Evolutionary conservation across 257 asterid species (phyloP), one percentile per base, ranked within the genome.

Genomic region (Echium plantagineum): DNA sequence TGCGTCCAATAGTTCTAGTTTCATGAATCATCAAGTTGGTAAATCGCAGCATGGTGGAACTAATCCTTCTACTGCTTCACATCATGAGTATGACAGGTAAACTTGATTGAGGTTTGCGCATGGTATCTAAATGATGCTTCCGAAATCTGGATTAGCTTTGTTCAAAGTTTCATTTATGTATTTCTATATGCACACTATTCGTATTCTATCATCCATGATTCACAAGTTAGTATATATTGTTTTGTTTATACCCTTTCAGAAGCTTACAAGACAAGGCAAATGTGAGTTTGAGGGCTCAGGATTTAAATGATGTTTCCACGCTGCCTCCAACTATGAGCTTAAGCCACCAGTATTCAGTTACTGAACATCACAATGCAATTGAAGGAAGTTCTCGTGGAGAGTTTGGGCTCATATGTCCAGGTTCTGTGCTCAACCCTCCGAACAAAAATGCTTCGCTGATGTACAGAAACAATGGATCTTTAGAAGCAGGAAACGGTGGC

Each of bases 401-500:
- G n/a, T 90, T 90, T 7, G 98, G 98, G 55, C 60, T 74, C 48
- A 95, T 87, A 20, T 83, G 79, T 75, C 81, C 90, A 0, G 94
- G 83, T 58, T 85, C 96, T 0, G 66, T 90, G 57, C 83, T 90
- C 74, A 90, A 90, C 71, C 98, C 98, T 3, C 54, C 83, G 35
- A 62, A 79, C 69, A 77, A 71, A 72, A 72, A 72, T 64, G 71
- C 85, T 5, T 74, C 87, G 1, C 63, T 72, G 20, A 72, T 87
- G 21, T 57, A 66, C 69, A 65, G 75, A 26, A 62, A 59, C 70
- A 66, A 63, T 48, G 69, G 55, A 10, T 24, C 69, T 42, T 22
- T 73, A 1, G 66, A 65, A 65, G 65, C 80, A 32, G 86, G 69
- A n/a, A 64, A 30, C 58, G 60, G 63, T 28, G 71, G 63, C n/a